Conservation (phyloP, 2,329 filamentous ascomycete species). For the Eutypella sp. region DNA sequence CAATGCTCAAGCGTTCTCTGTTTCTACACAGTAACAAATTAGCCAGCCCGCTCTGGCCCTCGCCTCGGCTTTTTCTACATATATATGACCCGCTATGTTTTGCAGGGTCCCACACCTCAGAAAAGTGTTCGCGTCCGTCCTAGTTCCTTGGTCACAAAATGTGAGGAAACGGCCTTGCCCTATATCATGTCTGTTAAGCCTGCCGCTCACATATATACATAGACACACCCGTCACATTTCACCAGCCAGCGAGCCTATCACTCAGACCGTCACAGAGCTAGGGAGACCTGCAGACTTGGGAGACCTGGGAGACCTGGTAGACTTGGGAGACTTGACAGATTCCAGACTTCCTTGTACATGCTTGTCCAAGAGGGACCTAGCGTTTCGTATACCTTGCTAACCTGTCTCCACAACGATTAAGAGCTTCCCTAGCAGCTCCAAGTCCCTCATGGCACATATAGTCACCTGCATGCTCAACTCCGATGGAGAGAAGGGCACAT, state of each 20-base stretch:
- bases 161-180: not conserved
- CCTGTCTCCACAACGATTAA: constrained; percentile 3
- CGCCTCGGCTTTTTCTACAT: not conserved
- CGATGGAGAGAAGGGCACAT: constrained; percentile 30
- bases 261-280: too few species aligned
- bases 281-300: too few species aligned
- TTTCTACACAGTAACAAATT: too few species aligned
- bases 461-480: constrained; percentile 51
- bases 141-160: not conserved
- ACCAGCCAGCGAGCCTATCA: not conserved
- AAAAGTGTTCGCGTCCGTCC: not conserved
- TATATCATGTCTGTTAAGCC: not conserved
- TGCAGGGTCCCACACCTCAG: not conserved
- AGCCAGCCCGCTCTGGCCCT: too few species aligned
- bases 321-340: not conserved
- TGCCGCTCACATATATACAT: not conserved
- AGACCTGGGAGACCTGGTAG: too few species aligned
- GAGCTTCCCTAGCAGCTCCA: constrained; percentile 16
- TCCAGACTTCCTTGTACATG: constrained; percentile 25
- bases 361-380: constrained; percentile 2
- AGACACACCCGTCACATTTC: not conserved
- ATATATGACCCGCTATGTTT: not conserved
- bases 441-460: constrained; percentile 55
- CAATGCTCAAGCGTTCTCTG: not conserved
- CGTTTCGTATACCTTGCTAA: not conserved